Evolutionary conservation across 225 moss, liverwort and hornwort species (phyloP).

Genomic region (Sphagnum tenellum): DNA sequence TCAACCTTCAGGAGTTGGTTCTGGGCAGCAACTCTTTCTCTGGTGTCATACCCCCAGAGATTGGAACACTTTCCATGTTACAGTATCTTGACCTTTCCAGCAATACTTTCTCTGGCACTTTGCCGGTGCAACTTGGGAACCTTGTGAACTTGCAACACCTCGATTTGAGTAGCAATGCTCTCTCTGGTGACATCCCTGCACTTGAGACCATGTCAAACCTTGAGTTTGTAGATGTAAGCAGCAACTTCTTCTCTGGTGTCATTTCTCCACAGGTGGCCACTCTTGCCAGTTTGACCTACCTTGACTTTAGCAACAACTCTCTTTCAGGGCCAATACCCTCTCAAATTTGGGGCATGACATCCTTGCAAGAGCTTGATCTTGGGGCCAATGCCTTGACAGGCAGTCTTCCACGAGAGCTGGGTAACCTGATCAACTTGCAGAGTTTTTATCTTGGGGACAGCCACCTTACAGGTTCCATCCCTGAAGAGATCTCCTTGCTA

Average conservation of each 20-base stretch:
- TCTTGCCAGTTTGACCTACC: conserved; percentile 21
- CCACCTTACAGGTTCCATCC: conserved; percentile 38
- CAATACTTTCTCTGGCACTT: conserved; percentile 35
- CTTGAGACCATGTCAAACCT: conserved; percentile 14
- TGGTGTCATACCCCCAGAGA: conserved; percentile 41
- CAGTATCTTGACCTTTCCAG: conserved; percentile 30
- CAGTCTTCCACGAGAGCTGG: conserved; percentile 45
- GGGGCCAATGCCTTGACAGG: conserved; percentile 40
- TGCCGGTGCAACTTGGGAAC: conserved; percentile 36
- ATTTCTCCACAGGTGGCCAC: conserved; percentile 42
- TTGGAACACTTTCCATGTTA: conserved; percentile 35
- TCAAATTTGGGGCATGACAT: conserved; percentile 36
- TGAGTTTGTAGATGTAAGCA: conserved; percentile 15
- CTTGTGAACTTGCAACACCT: conserved; percentile 24
- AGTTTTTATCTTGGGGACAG: conserved; percentile 41
- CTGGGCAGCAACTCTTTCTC: conserved; percentile 48
- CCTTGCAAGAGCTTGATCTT: conserved; percentile 49
- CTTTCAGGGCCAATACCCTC: conserved; percentile 48
- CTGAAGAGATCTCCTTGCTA: conserved; percentile 39
- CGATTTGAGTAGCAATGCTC: conserved; percentile 30
- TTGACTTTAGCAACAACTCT: conserved; percentile 60
- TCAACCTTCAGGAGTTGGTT: conserved; percentile 29
- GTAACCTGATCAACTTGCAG: conserved; percentile 37
- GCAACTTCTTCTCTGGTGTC: conserved; percentile 25
- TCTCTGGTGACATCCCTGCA: conserved; percentile 34